phyloP scores from a whole-genome alignment of 768 basidiomycete genomes.

The Pleurotus citrinopileatus region DNA sequence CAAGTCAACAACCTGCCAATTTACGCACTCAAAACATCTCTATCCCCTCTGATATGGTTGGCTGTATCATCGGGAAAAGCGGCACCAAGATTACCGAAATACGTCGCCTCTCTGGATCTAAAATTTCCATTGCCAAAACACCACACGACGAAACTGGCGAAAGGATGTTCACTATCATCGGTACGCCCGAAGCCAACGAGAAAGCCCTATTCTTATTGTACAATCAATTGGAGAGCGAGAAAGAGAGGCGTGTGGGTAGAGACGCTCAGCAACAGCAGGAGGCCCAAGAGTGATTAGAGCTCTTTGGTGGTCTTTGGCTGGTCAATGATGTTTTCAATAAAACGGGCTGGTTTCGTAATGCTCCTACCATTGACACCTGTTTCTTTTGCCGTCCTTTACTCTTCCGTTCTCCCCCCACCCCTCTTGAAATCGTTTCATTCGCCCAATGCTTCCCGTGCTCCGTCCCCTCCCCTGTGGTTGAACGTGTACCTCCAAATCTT shows the following conservation, averaged over 20 bases:
- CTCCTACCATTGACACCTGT: background rate
- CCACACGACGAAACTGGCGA: conserved; percentile 99
- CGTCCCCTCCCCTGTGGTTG: background rate
- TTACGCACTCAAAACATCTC: conserved; percentile 98
- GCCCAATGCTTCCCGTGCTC: background rate
- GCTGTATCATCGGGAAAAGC: conserved; percentile 92
- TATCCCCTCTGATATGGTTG: conserved; percentile 99
- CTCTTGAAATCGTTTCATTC: background rate
- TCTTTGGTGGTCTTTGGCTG: background rate
- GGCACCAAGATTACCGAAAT: conserved; percentile 99
- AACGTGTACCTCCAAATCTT: background rate
- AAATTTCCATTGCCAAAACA: conserved; percentile 97
- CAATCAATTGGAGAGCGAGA: conserved; percentile 95
- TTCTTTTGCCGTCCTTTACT: too few relatives aligned
- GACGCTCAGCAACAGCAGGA: conserved; percentile 79
- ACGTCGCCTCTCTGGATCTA: conserved; percentile 93
- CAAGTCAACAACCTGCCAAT: conserved; percentile 66
- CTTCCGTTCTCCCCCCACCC: background rate
- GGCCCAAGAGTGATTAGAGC: conserved; percentile 45
- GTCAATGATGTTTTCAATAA: background rate
- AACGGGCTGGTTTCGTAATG: background rate
- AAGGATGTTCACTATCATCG: conserved; percentile 98
- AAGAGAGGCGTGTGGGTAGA: conserved; percentile 86
- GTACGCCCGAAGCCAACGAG: conserved; percentile 94
- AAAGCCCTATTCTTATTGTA: conserved; percentile 97